These are phyloP conservation scores for Cryphonectria parasitica DNA, from an alignment of 2,329 filamentous ascomycete species.

Conservation along the genomic window DNA sequence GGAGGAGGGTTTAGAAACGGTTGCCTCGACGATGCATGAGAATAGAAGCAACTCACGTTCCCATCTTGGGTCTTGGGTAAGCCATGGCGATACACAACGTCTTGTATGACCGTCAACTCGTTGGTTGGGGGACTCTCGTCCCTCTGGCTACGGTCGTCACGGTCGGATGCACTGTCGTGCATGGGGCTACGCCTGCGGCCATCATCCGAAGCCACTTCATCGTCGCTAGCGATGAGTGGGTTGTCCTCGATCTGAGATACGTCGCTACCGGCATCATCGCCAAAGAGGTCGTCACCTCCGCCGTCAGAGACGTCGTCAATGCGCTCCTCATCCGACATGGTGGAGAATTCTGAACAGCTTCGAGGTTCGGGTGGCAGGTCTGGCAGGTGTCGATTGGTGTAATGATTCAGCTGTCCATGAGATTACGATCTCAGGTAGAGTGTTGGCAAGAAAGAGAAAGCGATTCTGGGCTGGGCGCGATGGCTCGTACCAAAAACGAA, in stretches of 20 bases:
- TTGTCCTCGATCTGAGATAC: conserved; percentile 45
- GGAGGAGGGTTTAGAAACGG: conserved; percentile 30
- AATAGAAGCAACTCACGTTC: conserved; percentile 54
- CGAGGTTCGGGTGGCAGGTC: neutral
- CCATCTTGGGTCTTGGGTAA: conserved; percentile 73
- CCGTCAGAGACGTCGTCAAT: conserved; percentile 54
- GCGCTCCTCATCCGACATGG: conserved; percentile 61
- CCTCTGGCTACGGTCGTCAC: conserved; percentile 43
- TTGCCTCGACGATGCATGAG: neutral
- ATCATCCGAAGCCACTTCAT: conserved; percentile 57
- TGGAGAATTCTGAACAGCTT: conserved; percentile 19
- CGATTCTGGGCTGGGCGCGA: neutral
- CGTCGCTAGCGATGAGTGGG: conserved; percentile 52
- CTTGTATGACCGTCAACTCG: conserved; percentile 39
- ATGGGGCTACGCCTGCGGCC: conserved; percentile 15
- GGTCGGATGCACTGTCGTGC: conserved; percentile 16
- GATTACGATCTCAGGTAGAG: neutral
- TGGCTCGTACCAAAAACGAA: too few species aligned
- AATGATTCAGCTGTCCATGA: neutral
- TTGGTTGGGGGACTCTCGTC: conserved; percentile 4
- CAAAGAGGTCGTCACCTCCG: conserved; percentile 65
- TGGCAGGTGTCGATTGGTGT: neutral
- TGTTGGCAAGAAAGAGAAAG: neutral
- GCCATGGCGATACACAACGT: conserved; percentile 69
- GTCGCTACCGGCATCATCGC: conserved; percentile 64